These are phyloP conservation scores for Annona squamosa DNA, from an alignment of 164 flowering plant genomes.

Conservation along the genomic window DNA sequence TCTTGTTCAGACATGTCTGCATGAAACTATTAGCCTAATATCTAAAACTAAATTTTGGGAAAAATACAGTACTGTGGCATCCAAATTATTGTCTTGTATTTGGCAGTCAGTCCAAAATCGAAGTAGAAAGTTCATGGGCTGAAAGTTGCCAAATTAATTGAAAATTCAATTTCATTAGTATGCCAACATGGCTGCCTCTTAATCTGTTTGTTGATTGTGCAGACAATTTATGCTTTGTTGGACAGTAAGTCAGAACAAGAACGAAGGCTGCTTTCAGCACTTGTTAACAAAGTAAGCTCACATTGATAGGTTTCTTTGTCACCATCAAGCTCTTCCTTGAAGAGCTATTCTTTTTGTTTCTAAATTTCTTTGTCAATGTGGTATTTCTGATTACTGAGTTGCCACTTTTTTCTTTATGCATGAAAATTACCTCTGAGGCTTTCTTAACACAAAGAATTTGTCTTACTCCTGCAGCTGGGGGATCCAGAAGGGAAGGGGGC, in stretches of 20 bases:
- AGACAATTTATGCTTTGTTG: constrained; percentile 65
- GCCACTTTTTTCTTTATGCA: not conserved
- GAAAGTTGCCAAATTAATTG: too few species aligned
- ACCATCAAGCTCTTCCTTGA: not conserved
- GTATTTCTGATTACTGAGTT: not conserved
- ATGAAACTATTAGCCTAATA: not conserved
- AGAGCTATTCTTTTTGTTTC: not conserved
- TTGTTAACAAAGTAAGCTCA: constrained; percentile 82
- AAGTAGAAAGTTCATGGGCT: too few species aligned
- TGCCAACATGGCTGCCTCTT: not conserved
- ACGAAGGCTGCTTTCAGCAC: constrained; percentile 67
- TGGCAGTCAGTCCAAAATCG: not conserved
- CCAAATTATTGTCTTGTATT: not conserved
- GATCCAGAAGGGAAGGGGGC: constrained; percentile 91
- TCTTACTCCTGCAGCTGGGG: constrained; percentile 57
- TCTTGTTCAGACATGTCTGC: not conserved
- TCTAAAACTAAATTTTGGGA: not conserved
- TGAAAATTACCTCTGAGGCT: not conserved
- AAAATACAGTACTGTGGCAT: not conserved
- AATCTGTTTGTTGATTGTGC: constrained; percentile 15
- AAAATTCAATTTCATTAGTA: not conserved
- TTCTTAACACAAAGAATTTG: not conserved
- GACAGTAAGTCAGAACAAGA: constrained; percentile 91
- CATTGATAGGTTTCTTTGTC: constrained; percentile 1
- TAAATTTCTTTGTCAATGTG: not conserved